phyloP scores from a whole-genome alignment of 495 filamentous ascomycete species.

The Tuber umbilicatum region DNA sequence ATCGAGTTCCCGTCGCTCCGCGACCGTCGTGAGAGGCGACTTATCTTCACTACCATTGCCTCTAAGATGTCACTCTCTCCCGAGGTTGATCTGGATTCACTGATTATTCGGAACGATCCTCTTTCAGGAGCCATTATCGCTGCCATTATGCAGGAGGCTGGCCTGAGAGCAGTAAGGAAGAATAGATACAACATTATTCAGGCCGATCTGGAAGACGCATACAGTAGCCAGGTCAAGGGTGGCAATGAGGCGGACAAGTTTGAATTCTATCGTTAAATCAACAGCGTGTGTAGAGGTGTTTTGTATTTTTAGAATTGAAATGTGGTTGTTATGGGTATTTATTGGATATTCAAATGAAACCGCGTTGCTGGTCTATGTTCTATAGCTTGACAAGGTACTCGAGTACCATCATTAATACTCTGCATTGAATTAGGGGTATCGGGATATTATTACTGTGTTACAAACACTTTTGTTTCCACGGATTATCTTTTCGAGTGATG shows the following conservation, averaged over 20 bases:
- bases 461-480: background rate
- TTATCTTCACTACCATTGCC: conserved; percentile 95
- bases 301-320: conserved; percentile 6
- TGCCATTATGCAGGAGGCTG: conserved; percentile 98
- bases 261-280: conserved; percentile 54
- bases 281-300: background rate
- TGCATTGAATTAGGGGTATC: background rate
- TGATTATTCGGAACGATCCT: conserved; percentile 95
- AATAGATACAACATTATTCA: conserved; percentile 99
- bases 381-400: background rate
- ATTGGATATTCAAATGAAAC: background rate
- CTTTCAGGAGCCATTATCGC: conserved; percentile 93
- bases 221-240: conserved; percentile 89
- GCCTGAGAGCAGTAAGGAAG: conserved; percentile 89
- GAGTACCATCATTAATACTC: background rate
- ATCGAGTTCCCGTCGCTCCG: conserved; percentile 92
- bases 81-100: conserved; percentile 88
- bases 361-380: background rate
- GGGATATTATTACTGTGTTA: too few relatives aligned
- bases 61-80: conserved; percentile 93
- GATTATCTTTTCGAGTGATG: background rate
- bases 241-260: conserved; percentile 72
- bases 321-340: background rate
- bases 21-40: conserved; percentile 83
- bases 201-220: conserved; percentile 89